phyloP scores from a whole-genome alignment of 169 alveolate genomes.

The Theileria sp. region DNA sequence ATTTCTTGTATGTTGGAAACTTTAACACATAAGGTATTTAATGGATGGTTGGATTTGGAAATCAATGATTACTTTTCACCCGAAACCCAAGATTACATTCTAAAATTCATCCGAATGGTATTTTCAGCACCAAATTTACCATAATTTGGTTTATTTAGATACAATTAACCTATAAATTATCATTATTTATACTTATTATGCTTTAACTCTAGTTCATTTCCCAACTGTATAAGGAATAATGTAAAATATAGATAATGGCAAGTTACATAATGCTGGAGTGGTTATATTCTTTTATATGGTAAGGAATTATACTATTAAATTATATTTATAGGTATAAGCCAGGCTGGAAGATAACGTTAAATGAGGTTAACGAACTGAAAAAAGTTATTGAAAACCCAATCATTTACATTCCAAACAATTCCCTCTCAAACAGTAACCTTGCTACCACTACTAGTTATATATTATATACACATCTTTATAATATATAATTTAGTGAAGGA shows the following conservation, averaged over 20 bases:
- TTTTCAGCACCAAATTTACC: too few relatives aligned
- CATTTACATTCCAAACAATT: conserved; percentile 28
- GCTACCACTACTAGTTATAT: not conserved
- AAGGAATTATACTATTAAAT: not conserved
- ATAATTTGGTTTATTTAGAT: not conserved
- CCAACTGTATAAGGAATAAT: not conserved
- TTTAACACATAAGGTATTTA: conserved; percentile 14
- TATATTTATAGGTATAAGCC: conserved; percentile 41
- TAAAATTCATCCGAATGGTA: not conserved
- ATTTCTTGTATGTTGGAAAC: conserved; percentile 39
- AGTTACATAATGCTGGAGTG: conserved; percentile 16
- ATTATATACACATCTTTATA: not conserved
- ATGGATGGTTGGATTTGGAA: conserved; percentile 8
- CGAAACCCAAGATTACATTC: conserved; percentile 2
- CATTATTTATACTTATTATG: not conserved
- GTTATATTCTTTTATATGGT: conserved; percentile 22
- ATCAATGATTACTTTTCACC: not conserved
- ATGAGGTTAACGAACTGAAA: conserved; percentile 49
- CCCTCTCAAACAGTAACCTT: conserved; percentile 11
- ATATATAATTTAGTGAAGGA: not conserved
- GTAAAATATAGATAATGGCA: conserved; percentile 13
- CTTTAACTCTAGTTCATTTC: not conserved
- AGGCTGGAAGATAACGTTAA: conserved; percentile 54
- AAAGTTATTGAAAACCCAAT: conserved; percentile 42
- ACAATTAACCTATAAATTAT: too few relatives aligned